Evolutionary conservation across 2,329 filamentous ascomycete genomes (phyloP).

Genomic region (Venturia nashicola): DNA sequence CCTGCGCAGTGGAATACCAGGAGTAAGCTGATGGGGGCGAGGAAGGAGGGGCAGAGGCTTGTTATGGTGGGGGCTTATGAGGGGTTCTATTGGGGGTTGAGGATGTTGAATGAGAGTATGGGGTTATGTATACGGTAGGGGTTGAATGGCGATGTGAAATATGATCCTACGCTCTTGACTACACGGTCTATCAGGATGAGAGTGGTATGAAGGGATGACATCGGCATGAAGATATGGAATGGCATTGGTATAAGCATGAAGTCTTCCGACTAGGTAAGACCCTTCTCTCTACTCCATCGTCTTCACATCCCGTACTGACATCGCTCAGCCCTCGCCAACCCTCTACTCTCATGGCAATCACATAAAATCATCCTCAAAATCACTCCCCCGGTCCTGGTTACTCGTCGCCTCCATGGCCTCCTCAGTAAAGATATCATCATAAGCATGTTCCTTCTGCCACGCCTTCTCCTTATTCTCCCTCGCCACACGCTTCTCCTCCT

Average conservation of each 20-base stretch:
- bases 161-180: background rate
- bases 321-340: background rate
- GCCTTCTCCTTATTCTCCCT: constrained; percentile 82
- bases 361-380: constrained; percentile 92
- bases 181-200: background rate
- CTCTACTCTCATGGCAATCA: constrained; percentile 10
- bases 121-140: constrained; percentile 38
- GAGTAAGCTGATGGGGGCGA: constrained; percentile 6
- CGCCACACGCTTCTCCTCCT: constrained; percentile 59
- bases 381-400: constrained; percentile 70
- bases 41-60: background rate
- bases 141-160: background rate
- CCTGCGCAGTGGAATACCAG: constrained; percentile 20
- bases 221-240: background rate
- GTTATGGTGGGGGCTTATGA: background rate
- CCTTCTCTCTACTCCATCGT: background rate
- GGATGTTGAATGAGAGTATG: constrained; percentile 65
- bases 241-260: background rate
- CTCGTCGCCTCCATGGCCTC: constrained; percentile 65
- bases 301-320: background rate
- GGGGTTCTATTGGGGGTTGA: constrained; percentile 44
- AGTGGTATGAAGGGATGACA: background rate
- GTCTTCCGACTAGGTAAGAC: background rate
- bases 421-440: constrained; percentile 81
- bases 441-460: constrained; percentile 94